A percentile compares a stretch with the other conserved stretches of the same genome.
Evolutionary conservation across 2,329 filamentous ascomycete species (phyloP).

Genomic region (Fusarium graminum): DNA sequence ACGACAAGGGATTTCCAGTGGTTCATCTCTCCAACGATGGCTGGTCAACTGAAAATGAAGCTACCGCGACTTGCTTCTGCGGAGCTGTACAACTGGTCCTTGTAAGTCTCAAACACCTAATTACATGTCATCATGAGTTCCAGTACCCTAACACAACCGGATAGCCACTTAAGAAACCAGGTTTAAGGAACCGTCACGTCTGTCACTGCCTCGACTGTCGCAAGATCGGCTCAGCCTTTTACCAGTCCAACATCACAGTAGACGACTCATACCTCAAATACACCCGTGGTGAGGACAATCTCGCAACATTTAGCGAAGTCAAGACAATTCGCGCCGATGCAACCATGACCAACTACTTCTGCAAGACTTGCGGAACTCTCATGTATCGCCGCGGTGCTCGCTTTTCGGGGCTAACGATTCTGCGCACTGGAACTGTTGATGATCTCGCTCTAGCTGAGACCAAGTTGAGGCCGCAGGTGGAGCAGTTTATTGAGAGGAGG

Average conservation of each 20-base stretch:
- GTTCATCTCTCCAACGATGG: slow-evolving; percentile 10
- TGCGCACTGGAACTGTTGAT: slow-evolving; percentile 72
- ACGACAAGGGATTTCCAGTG: slow-evolving; percentile 2
- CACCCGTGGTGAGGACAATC: background rate
- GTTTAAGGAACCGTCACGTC: slow-evolving; percentile 2
- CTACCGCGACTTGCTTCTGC: slow-evolving; percentile 6
- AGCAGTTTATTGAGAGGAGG: slow-evolving; percentile 66
- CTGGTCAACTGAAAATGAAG: slow-evolving; percentile 12
- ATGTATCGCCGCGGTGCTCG: slow-evolving; percentile 67
- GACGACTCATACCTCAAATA: slow-evolving; percentile 7
- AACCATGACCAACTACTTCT: slow-evolving; percentile 73
- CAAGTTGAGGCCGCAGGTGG: slow-evolving; percentile 65
- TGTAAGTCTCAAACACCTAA: background rate
- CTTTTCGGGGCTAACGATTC: slow-evolving; percentile 61
- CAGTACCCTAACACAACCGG: background rate
- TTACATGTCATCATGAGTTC: background rate
- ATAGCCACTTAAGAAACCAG: slow-evolving; percentile 6
- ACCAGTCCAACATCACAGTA: slow-evolving; percentile 11
- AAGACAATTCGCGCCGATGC: slow-evolving; percentile 10
- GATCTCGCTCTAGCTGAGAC: slow-evolving; percentile 70
- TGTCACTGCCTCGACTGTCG: slow-evolving; percentile 10
- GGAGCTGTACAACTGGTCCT: slow-evolving; percentile 4
- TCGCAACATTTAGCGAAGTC: background rate
- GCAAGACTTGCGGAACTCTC: slow-evolving; percentile 68
- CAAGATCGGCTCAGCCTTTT: slow-evolving; percentile 15